Conservation (phyloP, 805 yeast species). For the Candida corydali region DNA sequence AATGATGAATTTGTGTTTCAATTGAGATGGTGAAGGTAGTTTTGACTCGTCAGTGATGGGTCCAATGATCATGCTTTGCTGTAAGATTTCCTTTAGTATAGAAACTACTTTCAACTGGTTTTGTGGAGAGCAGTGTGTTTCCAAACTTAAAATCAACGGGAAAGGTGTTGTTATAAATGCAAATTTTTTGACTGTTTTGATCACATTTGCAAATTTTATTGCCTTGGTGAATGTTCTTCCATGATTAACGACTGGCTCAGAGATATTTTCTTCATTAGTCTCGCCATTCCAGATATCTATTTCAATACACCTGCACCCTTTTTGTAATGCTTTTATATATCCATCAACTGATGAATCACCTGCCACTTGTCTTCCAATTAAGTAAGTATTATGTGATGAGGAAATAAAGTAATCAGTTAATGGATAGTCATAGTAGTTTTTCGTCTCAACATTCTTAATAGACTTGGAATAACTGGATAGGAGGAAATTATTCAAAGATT, state of each 20-base stretch:
- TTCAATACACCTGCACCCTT: slow-evolving; percentile 94
- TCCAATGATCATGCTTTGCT: slow-evolving; percentile 47
- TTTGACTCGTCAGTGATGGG: slow-evolving; percentile 28
- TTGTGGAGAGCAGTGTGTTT: slow-evolving; percentile 67
- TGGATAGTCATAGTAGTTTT: slow-evolving; percentile 44
- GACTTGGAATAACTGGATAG: slow-evolving; percentile 23
- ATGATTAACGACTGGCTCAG: slow-evolving; percentile 85
- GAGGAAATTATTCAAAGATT: slow-evolving; percentile 33
- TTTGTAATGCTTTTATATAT: slow-evolving; percentile 77
- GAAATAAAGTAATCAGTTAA: slow-evolving; percentile 84
- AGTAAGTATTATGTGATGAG: slow-evolving; percentile 91
- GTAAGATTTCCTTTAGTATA: slow-evolving; percentile 54
- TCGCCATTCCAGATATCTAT: slow-evolving; percentile 86
- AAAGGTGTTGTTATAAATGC: slow-evolving; percentile 85
- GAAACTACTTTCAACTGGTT: slow-evolving; percentile 61
- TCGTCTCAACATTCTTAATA: slow-evolving; percentile 10
- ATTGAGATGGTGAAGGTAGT: slow-evolving; percentile 70
- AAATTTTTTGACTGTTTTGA: slow-evolving; percentile 71
- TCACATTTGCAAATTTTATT: slow-evolving; percentile 63
- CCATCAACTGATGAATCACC: slow-evolving; percentile 89
- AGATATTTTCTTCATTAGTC: slow-evolving; percentile 13
- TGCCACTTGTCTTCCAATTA: slow-evolving; percentile 82
- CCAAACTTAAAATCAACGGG: slow-evolving; percentile 84
- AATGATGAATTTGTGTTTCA: slow-evolving; percentile 67
- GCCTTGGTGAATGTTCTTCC: slow-evolving; percentile 81